These are phyloP conservation scores for Gliomastix tumulicola DNA, from an alignment of 2,329 filamentous ascomycete species.

Conservation along the genomic window DNA sequence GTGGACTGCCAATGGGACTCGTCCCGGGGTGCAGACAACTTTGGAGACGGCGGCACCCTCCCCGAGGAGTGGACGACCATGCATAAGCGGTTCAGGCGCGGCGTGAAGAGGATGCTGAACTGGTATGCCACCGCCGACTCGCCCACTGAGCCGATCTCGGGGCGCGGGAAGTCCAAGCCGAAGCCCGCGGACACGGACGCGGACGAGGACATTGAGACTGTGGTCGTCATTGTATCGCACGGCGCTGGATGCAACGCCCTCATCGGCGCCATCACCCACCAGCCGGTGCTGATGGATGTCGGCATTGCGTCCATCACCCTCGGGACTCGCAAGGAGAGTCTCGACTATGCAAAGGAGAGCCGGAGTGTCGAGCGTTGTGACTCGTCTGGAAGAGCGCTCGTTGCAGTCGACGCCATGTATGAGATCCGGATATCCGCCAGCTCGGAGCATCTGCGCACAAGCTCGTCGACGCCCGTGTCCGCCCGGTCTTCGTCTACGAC, in stretches of 20 bases:
- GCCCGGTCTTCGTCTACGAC: conserved; percentile 22
- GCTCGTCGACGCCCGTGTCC: conserved; percentile 24
- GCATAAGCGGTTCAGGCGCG: conserved; percentile 82
- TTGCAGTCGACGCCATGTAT: conserved; percentile 55
- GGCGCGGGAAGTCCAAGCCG: conserved; percentile 16
- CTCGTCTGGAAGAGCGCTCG: conserved; percentile 13
- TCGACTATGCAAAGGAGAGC: conserved; percentile 25
- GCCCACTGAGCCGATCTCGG: conserved; percentile 41
- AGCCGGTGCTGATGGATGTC: conserved; percentile 86
- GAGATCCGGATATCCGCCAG: conserved; percentile 70
- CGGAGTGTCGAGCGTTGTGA: background rate
- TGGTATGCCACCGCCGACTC: conserved; percentile 65
- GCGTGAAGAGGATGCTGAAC: conserved; percentile 69
- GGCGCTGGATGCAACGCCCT: conserved; percentile 94
- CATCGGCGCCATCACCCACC: conserved; percentile 84
- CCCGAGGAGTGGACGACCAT: conserved; percentile 95
- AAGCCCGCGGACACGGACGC: conserved; percentile 33
- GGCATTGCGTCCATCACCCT: conserved; percentile 87
- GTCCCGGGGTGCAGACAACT: conserved; percentile 67
- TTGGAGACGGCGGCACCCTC: conserved; percentile 81
- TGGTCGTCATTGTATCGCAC: conserved; percentile 85
- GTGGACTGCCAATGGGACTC: conserved; percentile 98
- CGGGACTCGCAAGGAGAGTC: conserved; percentile 57
- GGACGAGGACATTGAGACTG: conserved; percentile 63
- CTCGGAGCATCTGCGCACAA: conserved; percentile 61